phyloP scores from a whole-genome alignment of 345 rosid genomes.

The Triadica sebifera region DNA sequence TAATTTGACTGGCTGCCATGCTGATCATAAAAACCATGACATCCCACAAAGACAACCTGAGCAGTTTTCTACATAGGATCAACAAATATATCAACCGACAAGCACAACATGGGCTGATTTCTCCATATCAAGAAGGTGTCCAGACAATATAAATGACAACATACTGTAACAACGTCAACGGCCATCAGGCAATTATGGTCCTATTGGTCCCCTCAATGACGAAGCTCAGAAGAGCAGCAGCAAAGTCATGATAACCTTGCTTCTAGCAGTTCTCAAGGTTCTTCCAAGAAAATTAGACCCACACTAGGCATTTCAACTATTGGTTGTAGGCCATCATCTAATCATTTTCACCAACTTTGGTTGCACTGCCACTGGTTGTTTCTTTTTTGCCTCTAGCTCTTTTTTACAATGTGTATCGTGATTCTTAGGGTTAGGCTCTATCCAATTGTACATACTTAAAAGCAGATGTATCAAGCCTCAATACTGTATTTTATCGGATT shows the following conservation, averaged over 20 bases:
- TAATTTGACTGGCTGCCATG: conserved; percentile 6
- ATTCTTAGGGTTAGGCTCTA: conserved; percentile 22
- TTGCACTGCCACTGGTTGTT: background rate
- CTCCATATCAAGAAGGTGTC: background rate
- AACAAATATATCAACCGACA: background rate
- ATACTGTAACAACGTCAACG: conserved; percentile 23
- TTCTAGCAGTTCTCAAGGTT: conserved; percentile 18
- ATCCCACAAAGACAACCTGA: background rate
- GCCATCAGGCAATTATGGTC: conserved; percentile 26
- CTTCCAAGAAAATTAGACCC: conserved; percentile 15
- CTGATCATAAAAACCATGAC: conserved; percentile 12
- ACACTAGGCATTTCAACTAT: conserved; percentile 22
- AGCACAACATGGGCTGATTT: background rate
- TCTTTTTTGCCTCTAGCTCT: conserved; percentile 12
- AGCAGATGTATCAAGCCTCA: conserved; percentile 20
- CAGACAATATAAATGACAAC: background rate
- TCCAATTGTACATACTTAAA: conserved; percentile 31
- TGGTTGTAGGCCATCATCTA: background rate
- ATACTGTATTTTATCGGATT: conserved; percentile 14
- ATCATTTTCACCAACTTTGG: background rate
- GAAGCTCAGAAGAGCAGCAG: conserved; percentile 20
- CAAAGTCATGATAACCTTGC: conserved; percentile 20
- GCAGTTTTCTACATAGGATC: background rate
- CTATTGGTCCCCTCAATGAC: conserved; percentile 23
- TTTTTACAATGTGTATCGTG: conserved; percentile 4